Evolutionary conservation across 768 basidiomycete species (phyloP), one percentile per base, ranked within the genome.

Genomic region (Calocera viscosa): DNA sequence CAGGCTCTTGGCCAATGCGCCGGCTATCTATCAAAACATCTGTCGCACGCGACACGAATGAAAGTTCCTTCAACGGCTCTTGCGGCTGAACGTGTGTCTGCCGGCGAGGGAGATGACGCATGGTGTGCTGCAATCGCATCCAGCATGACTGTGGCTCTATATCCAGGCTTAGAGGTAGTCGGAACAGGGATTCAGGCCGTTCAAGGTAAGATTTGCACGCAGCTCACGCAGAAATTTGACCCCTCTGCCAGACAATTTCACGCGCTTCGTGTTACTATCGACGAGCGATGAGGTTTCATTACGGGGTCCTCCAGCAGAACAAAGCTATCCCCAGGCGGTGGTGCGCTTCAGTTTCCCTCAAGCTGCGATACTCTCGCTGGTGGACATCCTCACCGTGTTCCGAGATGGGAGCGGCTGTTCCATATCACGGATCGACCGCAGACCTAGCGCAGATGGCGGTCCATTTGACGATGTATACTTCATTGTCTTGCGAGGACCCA

Each of bases 1-100:
- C 68, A 91, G 89, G 89, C 89, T 16, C 75, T 91, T 28, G 90
- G 90, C 17, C 90, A 92, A 75, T 92, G 90, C 74, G 79, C 78
- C n/a, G 76, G 72, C 19, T 91, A 88, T 75, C 74, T 91, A 22
- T 71, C 76, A 14, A 71, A 75, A 64, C 73, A 83, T 49, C 74
- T 91, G 24, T 85, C 89, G 0, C 69, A 71, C 24, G 86, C 82
- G 2, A 73, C 77, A 0, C 73, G 81, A 32, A 78, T 86, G 64
- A 84, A 82, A 71, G 84, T 81, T n/a, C 72, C 84, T 7, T 92
- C 90, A 5, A 92, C 90, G 7, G 88, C 88, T 0, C 80, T 80
- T 2, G 90, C 90, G 11, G 90, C 89, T 1, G 78, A 80, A 71
- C 16, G 66, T 78, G 11, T 69, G 81, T 2, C 74, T 70, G 1